These are phyloP conservation scores for Cardiospermum halicacabum DNA, from an alignment of 345 rosid genomes.

Conservation along the genomic window DNA sequence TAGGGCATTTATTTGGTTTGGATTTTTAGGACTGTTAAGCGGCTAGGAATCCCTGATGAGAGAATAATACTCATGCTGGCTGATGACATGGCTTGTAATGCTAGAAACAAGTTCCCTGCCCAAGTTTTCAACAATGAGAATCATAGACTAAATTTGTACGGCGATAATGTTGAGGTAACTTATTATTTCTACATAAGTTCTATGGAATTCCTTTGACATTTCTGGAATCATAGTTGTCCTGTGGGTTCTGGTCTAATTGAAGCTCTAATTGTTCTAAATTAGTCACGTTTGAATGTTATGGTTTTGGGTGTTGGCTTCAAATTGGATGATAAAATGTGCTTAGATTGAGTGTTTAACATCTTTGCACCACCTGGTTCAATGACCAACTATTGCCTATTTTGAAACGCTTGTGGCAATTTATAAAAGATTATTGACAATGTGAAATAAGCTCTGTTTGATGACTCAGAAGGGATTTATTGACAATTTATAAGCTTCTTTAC, in stretches of 20 bases:
- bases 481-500: background rate
- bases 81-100: conserved; percentile 98
- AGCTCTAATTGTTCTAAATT: background rate
- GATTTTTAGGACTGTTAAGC: conserved; percentile 80
- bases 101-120: conserved; percentile 91
- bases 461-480: background rate
- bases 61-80: conserved; percentile 95
- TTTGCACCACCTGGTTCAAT: background rate
- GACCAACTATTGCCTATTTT: too few relatives aligned
- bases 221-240: background rate
- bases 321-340: background rate
- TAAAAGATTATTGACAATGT: background rate
- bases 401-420: background rate
- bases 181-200: conserved; percentile 1
- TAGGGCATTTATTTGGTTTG: conserved; percentile 10
- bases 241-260: background rate
- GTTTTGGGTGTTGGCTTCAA: background rate
- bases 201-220: conserved; percentile 7
- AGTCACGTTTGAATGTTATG: background rate
- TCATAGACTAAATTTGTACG: conserved; percentile 90
- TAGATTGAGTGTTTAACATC: background rate
- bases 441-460: background rate
- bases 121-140: conserved; percentile 98
- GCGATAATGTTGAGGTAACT: conserved; percentile 94
- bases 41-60: conserved; percentile 95